Percentiles rank a stretch among this genome's conserved stretches.
Conservation (phyloP, 495 filamentous ascomycete species). For the Neurospora terricola region DNA sequence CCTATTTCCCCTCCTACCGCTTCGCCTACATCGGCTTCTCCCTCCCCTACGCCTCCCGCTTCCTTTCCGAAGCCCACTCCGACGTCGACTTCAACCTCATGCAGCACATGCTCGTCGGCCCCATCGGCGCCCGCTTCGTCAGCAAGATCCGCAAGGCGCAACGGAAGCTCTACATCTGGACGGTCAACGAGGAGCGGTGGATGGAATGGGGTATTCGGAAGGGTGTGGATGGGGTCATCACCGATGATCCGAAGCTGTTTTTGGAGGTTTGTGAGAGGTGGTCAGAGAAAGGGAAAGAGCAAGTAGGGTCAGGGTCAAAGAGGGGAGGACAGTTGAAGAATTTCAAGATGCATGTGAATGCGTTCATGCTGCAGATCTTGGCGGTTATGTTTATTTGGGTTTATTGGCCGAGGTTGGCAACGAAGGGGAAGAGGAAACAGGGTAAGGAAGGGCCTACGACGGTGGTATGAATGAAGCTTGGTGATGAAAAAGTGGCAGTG, state of each 20-base stretch:
- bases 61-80: constrained; percentile 42
- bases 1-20: constrained; percentile 56
- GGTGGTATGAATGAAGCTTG: neutral
- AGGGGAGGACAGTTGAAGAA: neutral
- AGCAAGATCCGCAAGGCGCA: constrained; percentile 42
- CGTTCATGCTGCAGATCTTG: constrained; percentile 12
- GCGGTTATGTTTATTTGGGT: constrained; percentile 5
- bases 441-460: neutral
- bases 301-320: neutral
- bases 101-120: constrained; percentile 53
- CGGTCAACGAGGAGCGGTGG: constrained; percentile 61
- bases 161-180: constrained; percentile 67
- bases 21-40: constrained; percentile 67
- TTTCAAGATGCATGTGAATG: constrained; percentile 8
- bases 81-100: constrained; percentile 67
- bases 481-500: neutral
- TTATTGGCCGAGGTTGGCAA: constrained; percentile 10
- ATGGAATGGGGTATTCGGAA: constrained; percentile 61
- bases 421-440: constrained; percentile 1
- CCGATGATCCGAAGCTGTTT: constrained; percentile 44
- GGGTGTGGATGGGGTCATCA: constrained; percentile 43
- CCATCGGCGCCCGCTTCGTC: constrained; percentile 52
- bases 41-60: constrained; percentile 55
- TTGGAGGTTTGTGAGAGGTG: constrained; percentile 30
- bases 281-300: neutral